Evolutionary conservation across 2,329 filamentous ascomycete species (phyloP).

Genomic region (Xylogone sp.): DNA sequence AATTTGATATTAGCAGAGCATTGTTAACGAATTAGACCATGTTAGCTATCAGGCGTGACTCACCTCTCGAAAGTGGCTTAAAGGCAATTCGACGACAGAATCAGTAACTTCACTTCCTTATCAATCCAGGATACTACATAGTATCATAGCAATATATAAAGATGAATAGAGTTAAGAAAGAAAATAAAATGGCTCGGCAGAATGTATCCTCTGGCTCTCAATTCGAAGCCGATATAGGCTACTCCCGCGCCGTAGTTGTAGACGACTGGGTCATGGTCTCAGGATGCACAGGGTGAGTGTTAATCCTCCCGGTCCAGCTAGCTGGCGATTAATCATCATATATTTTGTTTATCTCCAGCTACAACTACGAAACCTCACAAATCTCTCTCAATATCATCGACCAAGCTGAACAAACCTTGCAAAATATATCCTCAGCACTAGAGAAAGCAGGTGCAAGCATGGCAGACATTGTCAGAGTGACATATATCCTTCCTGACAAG

Average conservation of each 20-base stretch:
- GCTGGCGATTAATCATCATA: not conserved
- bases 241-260: conserved; percentile 49
- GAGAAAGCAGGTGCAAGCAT: conserved; percentile 38
- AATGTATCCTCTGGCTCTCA: conserved; percentile 33
- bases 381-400: conserved; percentile 42
- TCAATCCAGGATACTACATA: too few species aligned
- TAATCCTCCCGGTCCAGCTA: not conserved
- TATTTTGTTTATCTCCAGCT: conserved; percentile 32
- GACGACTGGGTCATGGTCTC: conserved; percentile 51
- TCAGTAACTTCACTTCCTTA: too few species aligned
- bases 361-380: conserved; percentile 44
- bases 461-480: conserved; percentile 46
- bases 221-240: conserved; percentile 51
- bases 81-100: too few species aligned
- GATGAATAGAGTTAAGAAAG: not conserved
- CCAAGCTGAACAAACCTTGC: conserved; percentile 47
- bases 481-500: conserved; percentile 47
- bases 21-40: too few species aligned
- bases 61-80: too few species aligned
- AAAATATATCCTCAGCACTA: conserved; percentile 44
- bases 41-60: too few species aligned
- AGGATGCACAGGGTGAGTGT: conserved; percentile 47
- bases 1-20: too few species aligned
- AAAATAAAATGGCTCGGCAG: not conserved
- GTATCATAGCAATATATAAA: too few species aligned